phyloP scores from a whole-genome alignment of 441 rosid species.

The Populus tomentosa region DNA sequence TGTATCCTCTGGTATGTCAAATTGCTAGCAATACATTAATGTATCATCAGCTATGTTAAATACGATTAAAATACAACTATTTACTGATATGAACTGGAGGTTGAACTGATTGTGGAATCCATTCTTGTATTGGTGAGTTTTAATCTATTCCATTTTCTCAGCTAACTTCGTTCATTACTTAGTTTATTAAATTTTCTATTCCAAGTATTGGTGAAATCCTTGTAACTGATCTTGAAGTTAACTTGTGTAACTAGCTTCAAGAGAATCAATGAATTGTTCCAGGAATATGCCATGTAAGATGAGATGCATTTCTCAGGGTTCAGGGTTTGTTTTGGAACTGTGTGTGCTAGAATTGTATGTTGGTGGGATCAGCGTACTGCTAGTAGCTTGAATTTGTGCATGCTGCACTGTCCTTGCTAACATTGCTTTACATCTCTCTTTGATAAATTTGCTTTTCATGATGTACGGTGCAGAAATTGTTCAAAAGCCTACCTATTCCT shows the following conservation, averaged over 20 bases:
- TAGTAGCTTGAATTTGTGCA: not conserved
- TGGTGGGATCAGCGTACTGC: not conserved
- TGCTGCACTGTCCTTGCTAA: not conserved
- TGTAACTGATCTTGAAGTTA: not conserved
- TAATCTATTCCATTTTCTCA: not conserved
- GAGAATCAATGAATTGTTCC: not conserved
- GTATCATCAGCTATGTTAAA: not conserved
- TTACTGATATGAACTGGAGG: not conserved
- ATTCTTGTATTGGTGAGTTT: not conserved
- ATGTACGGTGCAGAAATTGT: slow-evolving; percentile 25
- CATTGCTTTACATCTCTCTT: not conserved
- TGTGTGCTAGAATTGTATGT: not conserved
- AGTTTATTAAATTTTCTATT: no score
- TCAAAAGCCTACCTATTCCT: slow-evolving; percentile 62
- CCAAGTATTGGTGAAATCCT: not conserved
- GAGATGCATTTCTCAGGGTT: not conserved
- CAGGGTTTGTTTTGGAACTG: not conserved
- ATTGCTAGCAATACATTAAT: not conserved
- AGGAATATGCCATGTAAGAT: no score
- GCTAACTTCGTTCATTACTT: not conserved
- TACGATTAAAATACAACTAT: not conserved
- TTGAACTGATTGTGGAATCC: slow-evolving; percentile 1
- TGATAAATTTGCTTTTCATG: not conserved
- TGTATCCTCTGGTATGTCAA: slow-evolving; percentile 41
- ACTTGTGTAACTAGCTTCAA: not conserved